Evolutionary conservation across 139 green algal genomes (phyloP).

Genomic region (Chlorella vulgaris): DNA sequence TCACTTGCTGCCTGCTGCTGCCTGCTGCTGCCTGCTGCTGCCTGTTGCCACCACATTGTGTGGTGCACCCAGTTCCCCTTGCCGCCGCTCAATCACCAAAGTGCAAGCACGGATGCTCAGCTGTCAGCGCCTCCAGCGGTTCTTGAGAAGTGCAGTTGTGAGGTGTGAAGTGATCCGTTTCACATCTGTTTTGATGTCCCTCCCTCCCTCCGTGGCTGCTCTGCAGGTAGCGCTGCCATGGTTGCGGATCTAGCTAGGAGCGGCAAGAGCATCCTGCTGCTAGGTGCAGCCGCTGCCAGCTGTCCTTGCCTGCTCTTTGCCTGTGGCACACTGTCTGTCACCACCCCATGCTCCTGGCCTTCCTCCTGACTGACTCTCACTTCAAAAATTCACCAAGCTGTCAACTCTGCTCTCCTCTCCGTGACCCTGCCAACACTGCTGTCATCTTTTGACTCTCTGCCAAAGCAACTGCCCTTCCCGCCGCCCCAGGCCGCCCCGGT

Average conservation of each 20-base stretch:
- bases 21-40: too few species aligned
- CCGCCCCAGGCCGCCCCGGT: constrained; percentile 79
- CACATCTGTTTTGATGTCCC: background rate
- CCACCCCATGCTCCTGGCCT: background rate
- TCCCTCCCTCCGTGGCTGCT: background rate
- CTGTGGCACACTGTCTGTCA: background rate
- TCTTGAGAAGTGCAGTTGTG: too few species aligned
- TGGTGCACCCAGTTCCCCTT: too few species aligned
- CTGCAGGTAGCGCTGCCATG: constrained; percentile 21
- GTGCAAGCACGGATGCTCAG: too few species aligned
- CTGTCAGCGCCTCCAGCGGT: too few species aligned
- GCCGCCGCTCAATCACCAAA: too few species aligned
- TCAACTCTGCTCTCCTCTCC: background rate
- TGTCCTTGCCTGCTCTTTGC: background rate
- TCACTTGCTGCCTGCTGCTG: background rate
- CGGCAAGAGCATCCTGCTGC: constrained; percentile 30
- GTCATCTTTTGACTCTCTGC: too few species aligned
- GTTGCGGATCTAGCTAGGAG: background rate
- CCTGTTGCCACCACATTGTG: background rate
- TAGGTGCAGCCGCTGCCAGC: constrained; percentile 8
- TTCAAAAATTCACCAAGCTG: background rate
- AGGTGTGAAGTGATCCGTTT: too few species aligned
- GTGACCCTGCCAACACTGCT: too few species aligned
- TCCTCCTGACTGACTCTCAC: too few species aligned
- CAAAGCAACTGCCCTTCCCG: too few species aligned